Conservation (phyloP, 441 rosid genomes). For the Brassica balearica region DNA sequence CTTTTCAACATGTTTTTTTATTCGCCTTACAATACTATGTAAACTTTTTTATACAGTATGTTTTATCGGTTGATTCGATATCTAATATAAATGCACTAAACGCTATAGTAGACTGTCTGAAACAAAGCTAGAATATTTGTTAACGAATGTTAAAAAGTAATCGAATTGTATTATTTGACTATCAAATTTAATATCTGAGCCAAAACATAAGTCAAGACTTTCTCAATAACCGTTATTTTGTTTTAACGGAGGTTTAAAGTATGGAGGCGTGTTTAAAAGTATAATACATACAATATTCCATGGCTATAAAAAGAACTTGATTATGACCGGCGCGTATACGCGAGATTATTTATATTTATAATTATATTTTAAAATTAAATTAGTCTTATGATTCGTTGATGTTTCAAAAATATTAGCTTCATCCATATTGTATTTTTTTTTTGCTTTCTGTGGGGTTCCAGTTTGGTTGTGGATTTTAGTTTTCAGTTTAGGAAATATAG, state of each 20-base stretch:
- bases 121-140: neutral
- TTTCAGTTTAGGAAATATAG: no score
- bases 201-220: neutral
- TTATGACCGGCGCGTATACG: no score
- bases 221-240: neutral
- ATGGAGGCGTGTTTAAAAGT: neutral
- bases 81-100: neutral
- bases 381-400: no score
- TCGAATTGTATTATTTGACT: neutral
- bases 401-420: no score
- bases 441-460: no score
- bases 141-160: neutral
- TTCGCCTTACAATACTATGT: neutral
- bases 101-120: neutral
- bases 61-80: neutral
- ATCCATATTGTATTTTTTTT: no score
- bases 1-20: neutral
- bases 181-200: neutral
- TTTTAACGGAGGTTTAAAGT: neutral
- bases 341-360: no score
- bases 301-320: no score
- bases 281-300: neutral
- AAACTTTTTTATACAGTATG: neutral
- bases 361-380: no score
- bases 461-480: no score